Evolutionary conservation across 192 early-diverging fungal genomes (phyloP).

Genomic region (Rhizophagus sp.): DNA sequence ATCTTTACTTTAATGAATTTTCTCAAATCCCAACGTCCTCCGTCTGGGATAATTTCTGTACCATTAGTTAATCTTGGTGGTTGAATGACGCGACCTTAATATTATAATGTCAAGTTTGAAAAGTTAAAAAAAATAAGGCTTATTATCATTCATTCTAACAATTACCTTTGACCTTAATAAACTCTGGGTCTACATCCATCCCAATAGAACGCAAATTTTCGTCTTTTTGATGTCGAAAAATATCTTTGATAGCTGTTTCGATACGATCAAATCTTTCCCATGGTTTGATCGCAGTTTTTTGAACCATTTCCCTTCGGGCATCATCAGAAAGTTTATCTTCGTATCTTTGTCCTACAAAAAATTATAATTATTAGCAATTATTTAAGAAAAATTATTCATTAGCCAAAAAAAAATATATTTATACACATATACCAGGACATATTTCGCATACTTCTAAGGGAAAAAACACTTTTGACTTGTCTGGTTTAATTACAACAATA

Average conservation of each 20-base stretch:
- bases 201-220: constrained; percentile 65
- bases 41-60: constrained; percentile 50
- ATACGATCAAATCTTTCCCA: constrained; percentile 36
- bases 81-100: constrained; percentile 65
- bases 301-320: neutral
- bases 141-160: constrained; percentile 57
- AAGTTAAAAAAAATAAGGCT: constrained; percentile 56
- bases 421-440: neutral
- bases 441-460: constrained; percentile 92
- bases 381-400: too few relatives aligned
- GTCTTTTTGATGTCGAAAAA: constrained; percentile 60
- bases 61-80: constrained; percentile 61
- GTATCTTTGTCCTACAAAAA: constrained; percentile 7
- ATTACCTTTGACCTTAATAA: constrained; percentile 61
- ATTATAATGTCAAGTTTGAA: neutral
- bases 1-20: constrained; percentile 63
- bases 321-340: neutral
- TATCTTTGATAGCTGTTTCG: constrained; percentile 74
- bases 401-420: neutral
- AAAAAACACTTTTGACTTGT: constrained; percentile 46
- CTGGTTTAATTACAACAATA: constrained; percentile 65
- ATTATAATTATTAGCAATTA: neutral
- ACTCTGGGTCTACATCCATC: constrained; percentile 56
- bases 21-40: constrained; percentile 85
- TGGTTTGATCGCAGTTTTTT: neutral